phyloP scores from a whole-genome alignment of 1,284 basidiomycete genomes.

The Naganishia cerealis region DNA sequence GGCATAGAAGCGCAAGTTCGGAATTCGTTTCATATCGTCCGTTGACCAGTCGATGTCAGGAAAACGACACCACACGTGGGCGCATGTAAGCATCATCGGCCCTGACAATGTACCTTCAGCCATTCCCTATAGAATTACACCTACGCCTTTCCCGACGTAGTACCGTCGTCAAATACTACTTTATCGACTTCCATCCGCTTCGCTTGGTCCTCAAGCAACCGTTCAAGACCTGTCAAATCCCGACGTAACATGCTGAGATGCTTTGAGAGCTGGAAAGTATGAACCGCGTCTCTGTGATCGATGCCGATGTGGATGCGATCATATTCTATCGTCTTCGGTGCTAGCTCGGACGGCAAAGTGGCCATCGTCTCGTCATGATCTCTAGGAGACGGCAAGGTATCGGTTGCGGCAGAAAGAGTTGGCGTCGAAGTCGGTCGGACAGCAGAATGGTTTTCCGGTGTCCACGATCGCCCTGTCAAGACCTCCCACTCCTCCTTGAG shows the following conservation, averaged over 20 bases:
- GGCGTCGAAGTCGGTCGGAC: neutral
- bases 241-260: conserved; percentile 24
- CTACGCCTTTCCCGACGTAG: neutral
- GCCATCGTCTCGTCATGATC: neutral
- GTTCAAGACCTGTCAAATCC: conserved; percentile 12
- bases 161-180: neutral
- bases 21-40: too few relatives aligned
- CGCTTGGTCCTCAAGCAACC: neutral
- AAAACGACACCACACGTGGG: too few relatives aligned
- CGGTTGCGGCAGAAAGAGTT: neutral
- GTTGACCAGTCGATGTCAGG: too few relatives aligned
- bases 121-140: neutral
- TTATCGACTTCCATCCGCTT: neutral
- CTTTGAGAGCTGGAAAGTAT: conserved; percentile 22
- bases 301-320: neutral
- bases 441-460: neutral
- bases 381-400: neutral
- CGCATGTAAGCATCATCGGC: too few relatives aligned
- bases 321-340: neutral
- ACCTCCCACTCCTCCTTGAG: conserved; percentile 29
- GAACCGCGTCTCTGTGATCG: conserved; percentile 13
- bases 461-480: conserved; percentile 21
- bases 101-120: too few relatives aligned
- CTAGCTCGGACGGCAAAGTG: neutral
- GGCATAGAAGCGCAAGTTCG: too few relatives aligned